Base-by-base conservation (phyloP, 306 rosid genomes). In the Inga leiocalycina region DNA sequence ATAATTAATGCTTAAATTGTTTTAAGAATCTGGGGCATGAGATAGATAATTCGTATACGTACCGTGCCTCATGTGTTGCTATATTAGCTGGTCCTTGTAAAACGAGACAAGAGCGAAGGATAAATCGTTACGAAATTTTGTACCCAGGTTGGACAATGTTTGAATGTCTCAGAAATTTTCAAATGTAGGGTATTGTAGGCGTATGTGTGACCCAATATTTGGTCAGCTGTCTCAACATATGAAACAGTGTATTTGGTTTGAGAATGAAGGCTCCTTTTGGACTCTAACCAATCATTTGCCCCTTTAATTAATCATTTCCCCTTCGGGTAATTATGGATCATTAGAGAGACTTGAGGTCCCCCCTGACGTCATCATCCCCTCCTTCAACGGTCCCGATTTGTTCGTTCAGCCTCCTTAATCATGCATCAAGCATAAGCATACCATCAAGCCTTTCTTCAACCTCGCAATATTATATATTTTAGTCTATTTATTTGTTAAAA, bases 161-260 rank as follows among this genome's bases (percentile, higher is more conserved):
- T 54, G 19, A 19, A 54, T 54, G 10, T 4, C 3, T 6, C 20
- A 4, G 4, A n/a, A n/a, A 57, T 8, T 6, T 57, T 59, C 66
- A 59, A 59, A 59, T 59, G 32, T 59, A n/a, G 32, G 30, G 27
- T 22, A 20, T 57, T 8, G 4, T 20, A 20, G 32, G 14, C 12
- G 0, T 57, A 2, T 8, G 27, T 17, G 19, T 56, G 62, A 20
- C 1, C n/a, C 62, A 56, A 2, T 22, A 9, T 24, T 24, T 62
- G 15, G 68, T 76, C 86, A 82, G 76, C 82, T 82, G 88, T 87
- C 90, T 84, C 80, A 75, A 70, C 66, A 54, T 69, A 71, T n/a
- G 84, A 82, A 84, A 84, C 86, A 84, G 51, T 56, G 37, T 24
- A 24, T 56, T 72, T n/a, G 44, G 78, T 66, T 64, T 76, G 32